Percentiles rank a stretch among this genome's conserved stretches.
These are phyloP conservation scores for Nepenthes alata DNA, from an alignment of 179 eudicot genomes.

Conservation along the genomic window DNA sequence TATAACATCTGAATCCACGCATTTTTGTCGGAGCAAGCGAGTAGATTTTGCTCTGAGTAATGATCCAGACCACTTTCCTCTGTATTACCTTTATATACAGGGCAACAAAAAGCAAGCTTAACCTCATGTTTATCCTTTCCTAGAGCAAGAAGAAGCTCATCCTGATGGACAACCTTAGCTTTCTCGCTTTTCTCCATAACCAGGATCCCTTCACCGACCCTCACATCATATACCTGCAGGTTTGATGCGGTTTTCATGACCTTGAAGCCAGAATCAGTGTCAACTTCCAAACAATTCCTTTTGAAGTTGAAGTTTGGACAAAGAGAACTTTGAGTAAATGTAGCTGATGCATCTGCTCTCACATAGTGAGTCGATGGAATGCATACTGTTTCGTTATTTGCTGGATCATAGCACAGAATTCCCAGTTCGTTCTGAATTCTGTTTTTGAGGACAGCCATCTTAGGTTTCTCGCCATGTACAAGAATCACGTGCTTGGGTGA, in stretches of 20 bases:
- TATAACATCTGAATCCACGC: constrained; percentile 18
- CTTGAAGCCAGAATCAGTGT: constrained; percentile 9
- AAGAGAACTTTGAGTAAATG: constrained; percentile 35
- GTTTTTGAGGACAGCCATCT: constrained; percentile 48
- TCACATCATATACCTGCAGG: constrained; percentile 34
- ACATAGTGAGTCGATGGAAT: constrained; percentile 50
- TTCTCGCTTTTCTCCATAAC: constrained; percentile 27
- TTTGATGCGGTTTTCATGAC: constrained; percentile 9
- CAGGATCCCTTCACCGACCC: constrained; percentile 58
- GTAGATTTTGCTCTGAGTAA: not conserved
- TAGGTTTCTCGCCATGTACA: constrained; percentile 87
- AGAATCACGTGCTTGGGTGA: constrained; percentile 75
- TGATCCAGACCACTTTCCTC: constrained; percentile 2
- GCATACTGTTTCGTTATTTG: constrained; percentile 45
- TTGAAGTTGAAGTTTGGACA: constrained; percentile 60
- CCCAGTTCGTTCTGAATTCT: constrained; percentile 53
- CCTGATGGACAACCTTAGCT: constrained; percentile 44
- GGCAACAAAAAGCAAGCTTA: constrained; percentile 32
- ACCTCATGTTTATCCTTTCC: constrained; percentile 28
- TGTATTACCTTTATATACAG: constrained; percentile 11
- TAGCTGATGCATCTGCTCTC: constrained; percentile 40
- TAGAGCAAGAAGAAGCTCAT: constrained; percentile 29
- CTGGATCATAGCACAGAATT: constrained; percentile 56
- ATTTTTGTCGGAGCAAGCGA: not conserved
- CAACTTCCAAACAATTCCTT: constrained; percentile 9